A percentile compares a stretch with the other conserved stretches of the same genome.
Conservation (phyloP, 2,329 filamentous ascomycete genomes). For the Aspergillus hortae region DNA sequence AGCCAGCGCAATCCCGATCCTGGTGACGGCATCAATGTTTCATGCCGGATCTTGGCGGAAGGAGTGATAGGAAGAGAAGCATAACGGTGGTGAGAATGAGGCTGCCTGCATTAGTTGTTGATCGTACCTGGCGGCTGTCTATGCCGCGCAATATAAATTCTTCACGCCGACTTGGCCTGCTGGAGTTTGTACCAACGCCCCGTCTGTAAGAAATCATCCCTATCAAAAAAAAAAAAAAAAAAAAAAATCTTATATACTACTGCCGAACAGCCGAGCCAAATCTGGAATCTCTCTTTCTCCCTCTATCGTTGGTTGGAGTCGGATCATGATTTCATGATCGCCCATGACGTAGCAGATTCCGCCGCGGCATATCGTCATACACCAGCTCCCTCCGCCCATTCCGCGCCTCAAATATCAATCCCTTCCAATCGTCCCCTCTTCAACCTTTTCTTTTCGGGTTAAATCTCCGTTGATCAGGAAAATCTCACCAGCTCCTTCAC, state of each 20-base stretch:
- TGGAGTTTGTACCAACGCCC: too few relatives aligned
- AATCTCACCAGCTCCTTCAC: slow-evolving; percentile 3
- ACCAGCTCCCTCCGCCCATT: slow-evolving; percentile 24
- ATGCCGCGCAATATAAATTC: neutral
- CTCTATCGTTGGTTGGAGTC: neutral
- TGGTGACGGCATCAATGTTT: slow-evolving; percentile 18
- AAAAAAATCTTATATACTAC: too few relatives aligned
- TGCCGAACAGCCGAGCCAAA: too few relatives aligned
- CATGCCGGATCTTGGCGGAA: slow-evolving; percentile 18
- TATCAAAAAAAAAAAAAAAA: too few relatives aligned
- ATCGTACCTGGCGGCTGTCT: neutral
- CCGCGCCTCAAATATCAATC: slow-evolving; percentile 25
- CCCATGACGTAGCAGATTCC: slow-evolving; percentile 30
- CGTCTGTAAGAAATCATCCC: too few relatives aligned
- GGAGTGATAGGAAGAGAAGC: slow-evolving; percentile 1
- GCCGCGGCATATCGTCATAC: slow-evolving; percentile 26
- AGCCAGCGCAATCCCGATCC: neutral
- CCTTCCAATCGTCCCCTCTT: slow-evolving; percentile 4
- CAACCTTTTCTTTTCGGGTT: slow-evolving; percentile 5
- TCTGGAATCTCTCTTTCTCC: too few relatives aligned
- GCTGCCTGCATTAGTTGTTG: slow-evolving; percentile 5
- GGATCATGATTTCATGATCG: slow-evolving; percentile 22
- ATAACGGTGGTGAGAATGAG: neutral
- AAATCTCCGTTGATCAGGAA: slow-evolving; percentile 6
- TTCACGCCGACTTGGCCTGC: neutral